Evolutionary conservation across 2,329 filamentous ascomycete species (phyloP), one percentile per base, ranked within the genome.

Genomic region (Sporothrix mexicana): DNA sequence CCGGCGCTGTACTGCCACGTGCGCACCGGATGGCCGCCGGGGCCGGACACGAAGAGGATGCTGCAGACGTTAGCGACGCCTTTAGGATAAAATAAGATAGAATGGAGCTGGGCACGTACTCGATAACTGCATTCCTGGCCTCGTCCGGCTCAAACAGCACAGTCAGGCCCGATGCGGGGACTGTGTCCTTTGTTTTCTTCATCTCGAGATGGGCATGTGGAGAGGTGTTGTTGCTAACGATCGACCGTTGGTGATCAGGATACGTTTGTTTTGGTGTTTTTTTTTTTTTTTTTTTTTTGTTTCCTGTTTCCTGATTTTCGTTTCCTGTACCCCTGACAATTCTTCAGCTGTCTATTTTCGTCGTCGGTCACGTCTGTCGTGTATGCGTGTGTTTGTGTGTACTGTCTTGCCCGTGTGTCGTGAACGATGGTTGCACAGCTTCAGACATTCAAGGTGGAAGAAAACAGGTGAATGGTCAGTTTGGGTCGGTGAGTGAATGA

Each of bases 91-190:
- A 64, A 12, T 8, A 17, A 13, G 8, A 30, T 4, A 3, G 1
- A 0, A 47, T 1, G 4, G n/a, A n/a, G 8, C 17, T n/a, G 23
- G 20, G 15, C 49, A 75, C 79, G 74, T 70, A 81, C 80, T 81
- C 80, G 51, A 79, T 77, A 0, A 77, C 75, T 1, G 79, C 76
- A 6, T 77, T 77, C 12, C 59, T 73, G 3, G 77, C 75, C 61
- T 77, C 76, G 30, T 81, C 78, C 0, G 80, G 80, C 73, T 80
- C 78, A 43, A 80, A 80, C 20, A 81, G 69, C n/a, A 80, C 75
- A 10, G 79, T 78, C 8, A 81, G 76, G 7, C 80, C 80, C 15
- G 76, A 77, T 15, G 78, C 76, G n/a, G 77, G 75, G 72, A 80
- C 77, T 23, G 73, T 69, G 47, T 77, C 76, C 55, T 77, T 77